Conservation (phyloP, 106 monocot genomes). For the Ottelia alismoides region DNA sequence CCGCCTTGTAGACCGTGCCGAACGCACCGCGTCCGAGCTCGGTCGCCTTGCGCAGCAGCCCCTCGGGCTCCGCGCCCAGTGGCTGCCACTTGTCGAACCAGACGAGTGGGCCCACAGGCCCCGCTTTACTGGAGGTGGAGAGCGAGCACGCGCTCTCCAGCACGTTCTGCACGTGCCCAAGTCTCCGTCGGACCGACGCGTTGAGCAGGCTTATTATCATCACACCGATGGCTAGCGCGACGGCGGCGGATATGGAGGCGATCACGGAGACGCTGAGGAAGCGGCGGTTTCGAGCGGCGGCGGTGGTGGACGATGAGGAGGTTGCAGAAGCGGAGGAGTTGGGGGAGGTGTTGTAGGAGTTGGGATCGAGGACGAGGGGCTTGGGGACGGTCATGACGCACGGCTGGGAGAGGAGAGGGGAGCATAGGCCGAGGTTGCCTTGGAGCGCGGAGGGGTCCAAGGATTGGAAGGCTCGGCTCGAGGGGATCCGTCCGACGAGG, state of each 20-base stretch:
- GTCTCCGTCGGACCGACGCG: conserved; percentile 33
- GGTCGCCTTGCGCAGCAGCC: conserved; percentile 59
- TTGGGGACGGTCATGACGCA: conserved; percentile 65
- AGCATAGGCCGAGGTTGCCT: conserved; percentile 68
- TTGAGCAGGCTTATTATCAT: conserved; percentile 40
- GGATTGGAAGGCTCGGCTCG: conserved; percentile 46
- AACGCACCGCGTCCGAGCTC: conserved; percentile 75
- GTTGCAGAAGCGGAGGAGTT: not conserved
- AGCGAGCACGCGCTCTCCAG: conserved; percentile 64
- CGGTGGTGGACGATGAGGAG: not conserved
- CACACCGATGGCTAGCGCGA: conserved; percentile 38
- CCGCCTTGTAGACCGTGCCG: conserved; percentile 58
- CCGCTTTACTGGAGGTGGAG: conserved; percentile 21
- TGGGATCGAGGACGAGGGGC: conserved; percentile 67
- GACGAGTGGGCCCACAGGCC: conserved; percentile 52
- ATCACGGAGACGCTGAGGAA: conserved; percentile 54
- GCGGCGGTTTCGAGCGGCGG: conserved; percentile 7
- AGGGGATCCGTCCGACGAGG: conserved; percentile 76
- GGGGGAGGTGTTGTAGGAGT: conserved; percentile 23
- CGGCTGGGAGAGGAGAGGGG: conserved; percentile 41
- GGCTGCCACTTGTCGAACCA: conserved; percentile 28
- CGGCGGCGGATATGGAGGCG: conserved; percentile 44
- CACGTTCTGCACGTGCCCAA: conserved; percentile 30
- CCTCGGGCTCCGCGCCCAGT: conserved; percentile 35
- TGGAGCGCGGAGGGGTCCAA: conserved; percentile 40